phyloP scores from a whole-genome alignment of 352 stramenopile species.

The Pythium dissimile region DNA sequence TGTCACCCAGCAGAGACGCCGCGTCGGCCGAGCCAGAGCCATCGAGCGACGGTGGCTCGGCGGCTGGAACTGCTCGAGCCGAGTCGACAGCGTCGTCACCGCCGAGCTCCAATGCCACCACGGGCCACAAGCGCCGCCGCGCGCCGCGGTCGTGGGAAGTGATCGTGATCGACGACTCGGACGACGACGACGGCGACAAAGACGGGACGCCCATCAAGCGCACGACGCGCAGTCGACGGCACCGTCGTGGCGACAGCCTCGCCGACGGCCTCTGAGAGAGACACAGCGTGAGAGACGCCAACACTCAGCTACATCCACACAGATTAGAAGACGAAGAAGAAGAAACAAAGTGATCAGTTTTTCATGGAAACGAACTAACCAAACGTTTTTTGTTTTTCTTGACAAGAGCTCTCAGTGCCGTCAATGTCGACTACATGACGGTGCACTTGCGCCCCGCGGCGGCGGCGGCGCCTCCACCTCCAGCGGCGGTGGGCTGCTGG shows the following conservation, averaged over 20 bases:
- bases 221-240: conserved; percentile 25
- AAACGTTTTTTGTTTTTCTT: not conserved
- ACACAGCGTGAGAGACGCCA: too few relatives aligned
- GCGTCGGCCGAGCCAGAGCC: not conserved
- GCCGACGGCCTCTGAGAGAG: conserved; percentile 13
- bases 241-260: conserved; percentile 11
- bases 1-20: not conserved
- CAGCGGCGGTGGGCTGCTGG: conserved; percentile 30
- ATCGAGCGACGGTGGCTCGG: not conserved
- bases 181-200: conserved; percentile 23
- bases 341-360: not conserved
- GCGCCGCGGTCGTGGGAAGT: conserved; percentile 54
- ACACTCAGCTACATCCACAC: not conserved
- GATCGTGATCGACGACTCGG: conserved; percentile 79
- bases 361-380: not conserved
- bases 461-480: conserved; percentile 20
- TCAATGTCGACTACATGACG: conserved; percentile 62
- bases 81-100: not conserved
- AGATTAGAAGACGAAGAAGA: not conserved
- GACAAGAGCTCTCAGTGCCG: too few relatives aligned
- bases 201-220: conserved; percentile 10
- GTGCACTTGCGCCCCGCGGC: conserved; percentile 46
- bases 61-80: not conserved
- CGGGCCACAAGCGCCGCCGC: conserved; percentile 26
- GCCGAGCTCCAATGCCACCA: not conserved